Evolutionary conservation across 2,329 filamentous ascomycete genomes (phyloP).

Genomic region (Onygena corvina): DNA sequence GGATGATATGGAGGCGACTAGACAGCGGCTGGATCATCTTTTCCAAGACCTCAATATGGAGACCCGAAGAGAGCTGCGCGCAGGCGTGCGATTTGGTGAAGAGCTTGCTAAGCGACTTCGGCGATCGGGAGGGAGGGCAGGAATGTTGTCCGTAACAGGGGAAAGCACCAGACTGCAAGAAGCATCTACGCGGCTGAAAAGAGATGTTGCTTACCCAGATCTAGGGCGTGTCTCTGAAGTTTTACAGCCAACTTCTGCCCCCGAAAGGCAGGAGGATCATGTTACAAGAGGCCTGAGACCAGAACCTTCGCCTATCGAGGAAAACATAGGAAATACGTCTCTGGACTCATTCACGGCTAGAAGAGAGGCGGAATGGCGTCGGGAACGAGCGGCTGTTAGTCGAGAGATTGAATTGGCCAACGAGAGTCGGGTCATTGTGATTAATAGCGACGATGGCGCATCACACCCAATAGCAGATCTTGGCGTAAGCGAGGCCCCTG

Average conservation of each 20-base stretch:
- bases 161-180: slow-evolving; percentile 3
- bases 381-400: slow-evolving; percentile 35
- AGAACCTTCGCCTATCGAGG: slow-evolving; percentile 2
- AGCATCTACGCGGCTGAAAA: neutral
- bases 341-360: slow-evolving; percentile 18
- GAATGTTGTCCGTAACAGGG: slow-evolving; percentile 1
- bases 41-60: slow-evolving; percentile 30
- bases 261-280: neutral
- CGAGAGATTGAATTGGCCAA: slow-evolving; percentile 34
- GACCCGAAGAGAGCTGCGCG: slow-evolving; percentile 31
- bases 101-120: slow-evolving; percentile 30
- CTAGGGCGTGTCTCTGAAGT: neutral
- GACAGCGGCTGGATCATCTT: slow-evolving; percentile 24
- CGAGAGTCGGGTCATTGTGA: slow-evolving; percentile 33
- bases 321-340: slow-evolving; percentile 8
- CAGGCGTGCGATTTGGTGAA: slow-evolving; percentile 33
- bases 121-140: slow-evolving; percentile 10
- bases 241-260: neutral
- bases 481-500: neutral
- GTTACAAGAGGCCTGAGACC: neutral
- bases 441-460: slow-evolving; percentile 30
- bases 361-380: slow-evolving; percentile 34
- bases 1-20: slow-evolving; percentile 18
- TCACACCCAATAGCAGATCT: slow-evolving; percentile 4
- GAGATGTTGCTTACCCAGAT: slow-evolving; percentile 3